Evolutionary conservation across 257 asterid species (phyloP).

Genomic region (Solanum piurae): DNA sequence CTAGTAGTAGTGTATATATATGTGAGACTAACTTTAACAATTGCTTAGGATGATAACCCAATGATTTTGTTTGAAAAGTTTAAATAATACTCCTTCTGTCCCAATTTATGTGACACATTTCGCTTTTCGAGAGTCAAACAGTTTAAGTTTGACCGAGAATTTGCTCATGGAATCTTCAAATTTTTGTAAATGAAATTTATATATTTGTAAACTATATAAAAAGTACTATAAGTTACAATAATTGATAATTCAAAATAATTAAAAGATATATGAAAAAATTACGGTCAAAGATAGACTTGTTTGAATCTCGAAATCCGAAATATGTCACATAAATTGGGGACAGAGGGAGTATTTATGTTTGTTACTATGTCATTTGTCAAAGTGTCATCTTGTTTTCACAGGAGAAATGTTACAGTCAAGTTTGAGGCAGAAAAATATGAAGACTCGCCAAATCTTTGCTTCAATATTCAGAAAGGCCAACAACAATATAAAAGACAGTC

Average conservation of each 20-base stretch:
- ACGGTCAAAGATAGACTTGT: too few species aligned
- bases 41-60: not conserved
- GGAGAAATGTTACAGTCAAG: slow-evolving; percentile 7
- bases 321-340: too few species aligned
- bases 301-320: too few species aligned
- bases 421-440: not conserved
- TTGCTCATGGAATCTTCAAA: too few species aligned
- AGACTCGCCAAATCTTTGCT: slow-evolving; percentile 26
- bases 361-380: not conserved
- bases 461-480: slow-evolving; percentile 31
- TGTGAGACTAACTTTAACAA: not conserved
- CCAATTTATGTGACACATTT: too few species aligned
- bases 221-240: too few species aligned
- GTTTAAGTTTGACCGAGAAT: too few species aligned
- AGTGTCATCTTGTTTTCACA: not conserved
- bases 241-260: too few species aligned
- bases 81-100: not conserved
- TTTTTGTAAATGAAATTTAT: too few species aligned
- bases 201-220: too few species aligned
- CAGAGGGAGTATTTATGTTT: not conserved
- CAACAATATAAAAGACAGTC: not conserved
- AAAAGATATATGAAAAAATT: too few species aligned
- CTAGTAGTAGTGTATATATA: not conserved
- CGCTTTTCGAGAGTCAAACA: too few species aligned
- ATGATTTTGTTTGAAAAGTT: not conserved